Conservation (phyloP, 2,329 filamentous ascomycete species). For the Fusarium xyrophilum region DNA sequence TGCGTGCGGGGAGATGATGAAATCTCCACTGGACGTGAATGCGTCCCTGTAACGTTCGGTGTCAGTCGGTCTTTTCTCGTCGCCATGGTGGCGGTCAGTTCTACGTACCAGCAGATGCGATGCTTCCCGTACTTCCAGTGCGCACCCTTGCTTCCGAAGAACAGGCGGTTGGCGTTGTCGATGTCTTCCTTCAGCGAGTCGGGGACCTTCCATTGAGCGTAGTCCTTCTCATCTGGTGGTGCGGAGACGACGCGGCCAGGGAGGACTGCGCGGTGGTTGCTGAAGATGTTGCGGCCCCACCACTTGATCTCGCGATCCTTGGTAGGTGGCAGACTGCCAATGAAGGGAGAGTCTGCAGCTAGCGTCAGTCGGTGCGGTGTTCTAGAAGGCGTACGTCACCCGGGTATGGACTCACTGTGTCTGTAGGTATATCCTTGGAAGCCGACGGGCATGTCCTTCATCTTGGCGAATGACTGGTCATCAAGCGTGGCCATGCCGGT, state of each 20-base stretch:
- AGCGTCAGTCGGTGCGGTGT: slow-evolving; percentile 47
- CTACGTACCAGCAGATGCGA: slow-evolving; percentile 69
- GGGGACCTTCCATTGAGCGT: slow-evolving; percentile 68
- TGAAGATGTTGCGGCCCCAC: slow-evolving; percentile 68
- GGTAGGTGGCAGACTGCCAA: slow-evolving; percentile 64
- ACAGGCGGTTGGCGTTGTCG: slow-evolving; percentile 60
- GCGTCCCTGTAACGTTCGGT: slow-evolving; percentile 62
- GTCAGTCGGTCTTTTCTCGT: slow-evolving; percentile 8
- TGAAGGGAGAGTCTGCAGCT: slow-evolving; percentile 57
- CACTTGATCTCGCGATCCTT: slow-evolving; percentile 60
- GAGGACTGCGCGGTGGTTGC: slow-evolving; percentile 59
- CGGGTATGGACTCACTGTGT: slow-evolving; percentile 43
- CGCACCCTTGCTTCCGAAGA: slow-evolving; percentile 64
- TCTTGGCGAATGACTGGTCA: slow-evolving; percentile 52
- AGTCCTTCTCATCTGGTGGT: slow-evolving; percentile 63
- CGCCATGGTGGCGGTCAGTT: not conserved
- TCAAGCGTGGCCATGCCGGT: slow-evolving; percentile 64
- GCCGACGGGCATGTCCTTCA: slow-evolving; percentile 58
- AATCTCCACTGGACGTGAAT: slow-evolving; percentile 66
- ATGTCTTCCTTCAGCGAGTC: slow-evolving; percentile 64
- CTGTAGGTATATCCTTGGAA: slow-evolving; percentile 51
- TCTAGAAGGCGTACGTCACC: not conserved
- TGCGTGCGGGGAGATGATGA: slow-evolving; percentile 66
- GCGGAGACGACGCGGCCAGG: slow-evolving; percentile 63
- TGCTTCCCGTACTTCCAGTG: slow-evolving; percentile 67